A percentile compares a stretch with the other conserved stretches of the same genome.
phyloP scores from a whole-genome alignment of 2,329 filamentous ascomycete species.

The Cercospora zeae-maydis region DNA sequence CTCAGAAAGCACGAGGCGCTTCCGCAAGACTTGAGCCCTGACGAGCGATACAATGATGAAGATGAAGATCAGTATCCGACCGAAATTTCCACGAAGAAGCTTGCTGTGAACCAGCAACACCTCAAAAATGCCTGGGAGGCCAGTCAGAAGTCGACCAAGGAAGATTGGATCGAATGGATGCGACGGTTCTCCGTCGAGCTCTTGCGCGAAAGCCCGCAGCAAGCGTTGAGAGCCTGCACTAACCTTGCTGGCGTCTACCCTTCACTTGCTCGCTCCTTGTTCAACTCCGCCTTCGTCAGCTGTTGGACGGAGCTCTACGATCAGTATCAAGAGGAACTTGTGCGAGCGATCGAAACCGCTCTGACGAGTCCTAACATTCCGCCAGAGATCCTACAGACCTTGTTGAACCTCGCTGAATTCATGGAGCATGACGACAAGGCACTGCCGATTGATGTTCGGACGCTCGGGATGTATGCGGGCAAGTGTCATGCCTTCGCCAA shows the following conservation, averaged over 20 bases:
- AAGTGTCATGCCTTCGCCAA: constrained; percentile 98
- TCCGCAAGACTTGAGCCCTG: constrained; percentile 90
- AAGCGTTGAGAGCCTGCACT: constrained; percentile 88
- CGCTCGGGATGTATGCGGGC: constrained; percentile 88
- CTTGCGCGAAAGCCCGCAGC: constrained; percentile 91
- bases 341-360: constrained; percentile 90
- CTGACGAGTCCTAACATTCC: constrained; percentile 94
- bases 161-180: constrained; percentile 99
- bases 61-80: constrained; percentile 76
- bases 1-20: constrained; percentile 90
- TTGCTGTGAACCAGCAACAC: constrained; percentile 96
- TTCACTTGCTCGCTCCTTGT: constrained; percentile 85
- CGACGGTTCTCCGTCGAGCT: constrained; percentile 92
- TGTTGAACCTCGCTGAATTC: constrained; percentile 95
- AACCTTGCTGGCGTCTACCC: constrained; percentile 87
- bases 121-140: constrained; percentile 97
- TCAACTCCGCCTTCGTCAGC: constrained; percentile 98
- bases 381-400: constrained; percentile 86
- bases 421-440: constrained; percentile 99
- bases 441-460: constrained; percentile 91
- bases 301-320: constrained; percentile 99
- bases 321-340: constrained; percentile 93
- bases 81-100: constrained; percentile 85
- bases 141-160: constrained; percentile 90
- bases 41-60: constrained; percentile 65